Conservation (phyloP, 179 eudicot species). For the Gypsophila paniculata region DNA sequence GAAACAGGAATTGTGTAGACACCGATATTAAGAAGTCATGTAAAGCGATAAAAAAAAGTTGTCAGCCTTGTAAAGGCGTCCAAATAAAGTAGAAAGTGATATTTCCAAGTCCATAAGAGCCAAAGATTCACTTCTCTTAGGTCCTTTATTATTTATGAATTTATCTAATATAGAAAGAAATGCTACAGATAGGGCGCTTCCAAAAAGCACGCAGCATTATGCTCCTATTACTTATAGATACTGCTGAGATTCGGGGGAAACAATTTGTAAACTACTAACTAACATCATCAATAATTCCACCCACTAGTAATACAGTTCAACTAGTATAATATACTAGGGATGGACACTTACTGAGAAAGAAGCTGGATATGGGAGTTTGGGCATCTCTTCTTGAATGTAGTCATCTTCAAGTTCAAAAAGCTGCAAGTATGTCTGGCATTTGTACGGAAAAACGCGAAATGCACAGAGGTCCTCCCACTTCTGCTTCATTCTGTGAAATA, state of each 20-base stretch:
- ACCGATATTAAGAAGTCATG: neutral
- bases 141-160: neutral
- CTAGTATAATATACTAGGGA: neutral
- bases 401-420: slow-evolving; percentile 80
- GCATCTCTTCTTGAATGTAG: slow-evolving; percentile 76
- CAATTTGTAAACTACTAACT: neutral
- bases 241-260: neutral
- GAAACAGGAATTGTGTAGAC: neutral
- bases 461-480: slow-evolving; percentile 80
- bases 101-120: neutral
- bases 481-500: slow-evolving; percentile 49
- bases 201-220: neutral
- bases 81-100: neutral
- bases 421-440: slow-evolving; percentile 63
- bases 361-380: slow-evolving; percentile 43
- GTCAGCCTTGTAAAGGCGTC: neutral
- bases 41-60: neutral
- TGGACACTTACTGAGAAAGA: slow-evolving; percentile 54
- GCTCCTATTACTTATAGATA: neutral
- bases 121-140: neutral
- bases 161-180: neutral
- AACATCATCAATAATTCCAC: neutral
- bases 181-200: neutral
- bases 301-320: neutral
- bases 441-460: slow-evolving; percentile 73